These are phyloP conservation scores for Umbelopsis sp. DNA, from an alignment of 192 early-diverging fungal genomes.

Conservation along the genomic window DNA sequence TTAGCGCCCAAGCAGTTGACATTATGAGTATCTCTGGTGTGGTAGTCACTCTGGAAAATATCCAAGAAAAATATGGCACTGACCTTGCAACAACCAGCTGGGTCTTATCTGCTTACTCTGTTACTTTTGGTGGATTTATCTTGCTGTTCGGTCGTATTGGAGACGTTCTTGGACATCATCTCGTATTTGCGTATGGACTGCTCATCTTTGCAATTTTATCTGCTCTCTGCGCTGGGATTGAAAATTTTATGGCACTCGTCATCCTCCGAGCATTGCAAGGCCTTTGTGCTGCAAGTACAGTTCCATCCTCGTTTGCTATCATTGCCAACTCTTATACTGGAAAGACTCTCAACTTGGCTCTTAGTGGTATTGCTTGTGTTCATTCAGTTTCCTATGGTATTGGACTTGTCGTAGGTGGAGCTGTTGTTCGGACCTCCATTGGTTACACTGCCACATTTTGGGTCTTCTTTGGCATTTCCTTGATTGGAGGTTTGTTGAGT, in stretches of 20 bases:
- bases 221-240: slow-evolving; percentile 35
- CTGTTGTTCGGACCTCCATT: too few relatives aligned
- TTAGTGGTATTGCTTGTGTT: too few relatives aligned
- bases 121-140: slow-evolving; percentile 38
- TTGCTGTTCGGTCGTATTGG: slow-evolving; percentile 35
- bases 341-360: too few relatives aligned
- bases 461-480: too few relatives aligned
- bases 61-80: slow-evolving; percentile 3
- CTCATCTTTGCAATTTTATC: slow-evolving; percentile 37
- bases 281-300: slow-evolving; percentile 40
- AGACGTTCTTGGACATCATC: slow-evolving; percentile 39
- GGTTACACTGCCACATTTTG: too few relatives aligned
- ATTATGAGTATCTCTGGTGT: not conserved
- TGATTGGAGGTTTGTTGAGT: too few relatives aligned
- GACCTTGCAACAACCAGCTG: slow-evolving; percentile 3
- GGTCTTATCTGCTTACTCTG: slow-evolving; percentile 30
- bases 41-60: not conserved
- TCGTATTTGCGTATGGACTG: slow-evolving; percentile 33
- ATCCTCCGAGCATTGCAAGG: slow-evolving; percentile 44
- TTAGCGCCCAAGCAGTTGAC: too few relatives aligned
- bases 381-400: too few relatives aligned
- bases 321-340: slow-evolving; percentile 33
- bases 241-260: slow-evolving; percentile 32
- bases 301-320: slow-evolving; percentile 35
- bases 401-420: too few relatives aligned